These are phyloP conservation scores for Pseudocercospora macadamiae DNA, from an alignment of 2,329 filamentous ascomycete species.

Conservation along the genomic window DNA sequence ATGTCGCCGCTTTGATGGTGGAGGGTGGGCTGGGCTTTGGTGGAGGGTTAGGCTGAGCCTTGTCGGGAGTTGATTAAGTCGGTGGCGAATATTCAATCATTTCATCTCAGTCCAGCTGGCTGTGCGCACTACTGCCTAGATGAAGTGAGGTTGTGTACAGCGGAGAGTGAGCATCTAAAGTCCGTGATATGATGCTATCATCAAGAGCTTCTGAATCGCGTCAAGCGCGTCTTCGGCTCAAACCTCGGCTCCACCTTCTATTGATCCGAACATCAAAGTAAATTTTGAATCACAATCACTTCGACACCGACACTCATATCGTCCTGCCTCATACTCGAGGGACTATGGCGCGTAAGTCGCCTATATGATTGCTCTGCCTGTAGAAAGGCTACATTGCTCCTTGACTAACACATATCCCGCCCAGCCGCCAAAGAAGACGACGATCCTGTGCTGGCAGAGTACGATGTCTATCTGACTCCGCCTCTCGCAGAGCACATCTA, in stretches of 20 bases:
- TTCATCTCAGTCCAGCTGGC: neutral
- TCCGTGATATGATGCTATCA: neutral
- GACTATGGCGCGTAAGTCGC: constrained; percentile 31
- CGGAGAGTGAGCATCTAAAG: neutral
- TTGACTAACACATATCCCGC: constrained; percentile 11
- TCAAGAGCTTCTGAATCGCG: neutral
- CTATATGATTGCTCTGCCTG: constrained; percentile 10
- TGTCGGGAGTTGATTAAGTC: no score
- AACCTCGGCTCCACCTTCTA: neutral
- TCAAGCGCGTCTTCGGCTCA: constrained; percentile 2
- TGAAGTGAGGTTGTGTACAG: neutral
- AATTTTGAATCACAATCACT: constrained; percentile 9
- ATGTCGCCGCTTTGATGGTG: constrained; percentile 52
- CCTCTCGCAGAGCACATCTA: constrained; percentile 60
- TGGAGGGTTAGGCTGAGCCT: neutral
- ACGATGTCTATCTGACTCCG: constrained; percentile 86
- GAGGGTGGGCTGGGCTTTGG: neutral
- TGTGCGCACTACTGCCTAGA: neutral
- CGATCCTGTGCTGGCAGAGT: constrained; percentile 58
- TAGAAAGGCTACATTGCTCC: neutral
- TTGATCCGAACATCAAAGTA: neutral
- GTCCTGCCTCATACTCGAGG: constrained; percentile 3
- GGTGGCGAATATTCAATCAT: no score
- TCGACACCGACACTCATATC: constrained; percentile 5
- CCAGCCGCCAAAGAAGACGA: constrained; percentile 39